Conservation (phyloP, 805 yeast species). For the Tetrapisispora arboricola region DNA sequence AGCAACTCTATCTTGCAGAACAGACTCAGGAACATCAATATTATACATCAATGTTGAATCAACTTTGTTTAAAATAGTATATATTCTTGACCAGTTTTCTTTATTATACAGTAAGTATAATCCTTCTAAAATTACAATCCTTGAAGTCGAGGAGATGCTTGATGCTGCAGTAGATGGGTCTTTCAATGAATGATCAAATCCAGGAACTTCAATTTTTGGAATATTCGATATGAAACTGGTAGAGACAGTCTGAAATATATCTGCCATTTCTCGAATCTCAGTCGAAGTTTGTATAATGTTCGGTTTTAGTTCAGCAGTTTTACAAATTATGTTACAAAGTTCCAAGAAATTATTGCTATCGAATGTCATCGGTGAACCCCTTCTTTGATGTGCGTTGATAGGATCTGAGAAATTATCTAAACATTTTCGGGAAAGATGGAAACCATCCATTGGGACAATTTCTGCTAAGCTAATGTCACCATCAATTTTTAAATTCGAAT, state of each 20-base stretch:
- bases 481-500: background rate
- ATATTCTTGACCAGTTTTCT: slow-evolving; percentile 42
- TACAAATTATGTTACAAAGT: slow-evolving; percentile 14
- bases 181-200: slow-evolving; percentile 62
- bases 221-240: slow-evolving; percentile 15
- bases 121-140: slow-evolving; percentile 66
- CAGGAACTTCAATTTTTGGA: slow-evolving; percentile 44
- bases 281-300: background rate
- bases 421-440: slow-evolving; percentile 46
- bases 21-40: slow-evolving; percentile 36
- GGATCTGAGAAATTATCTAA: slow-evolving; percentile 46
- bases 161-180: slow-evolving; percentile 59
- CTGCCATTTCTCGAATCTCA: no score
- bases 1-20: slow-evolving; percentile 50
- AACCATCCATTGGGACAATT: slow-evolving; percentile 67
- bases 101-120: slow-evolving; percentile 52
- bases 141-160: slow-evolving; percentile 34
- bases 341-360: slow-evolving; percentile 40
- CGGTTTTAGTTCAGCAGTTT: slow-evolving; percentile 14
- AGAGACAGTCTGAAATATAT: no score
- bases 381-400: slow-evolving; percentile 43
- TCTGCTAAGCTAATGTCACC: slow-evolving; percentile 28
- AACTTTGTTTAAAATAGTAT: slow-evolving; percentile 10
- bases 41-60: slow-evolving; percentile 40
- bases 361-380: slow-evolving; percentile 86